phyloP scores from a whole-genome alignment of 805 yeast genomes.

The Yamadazyma olivae region DNA sequence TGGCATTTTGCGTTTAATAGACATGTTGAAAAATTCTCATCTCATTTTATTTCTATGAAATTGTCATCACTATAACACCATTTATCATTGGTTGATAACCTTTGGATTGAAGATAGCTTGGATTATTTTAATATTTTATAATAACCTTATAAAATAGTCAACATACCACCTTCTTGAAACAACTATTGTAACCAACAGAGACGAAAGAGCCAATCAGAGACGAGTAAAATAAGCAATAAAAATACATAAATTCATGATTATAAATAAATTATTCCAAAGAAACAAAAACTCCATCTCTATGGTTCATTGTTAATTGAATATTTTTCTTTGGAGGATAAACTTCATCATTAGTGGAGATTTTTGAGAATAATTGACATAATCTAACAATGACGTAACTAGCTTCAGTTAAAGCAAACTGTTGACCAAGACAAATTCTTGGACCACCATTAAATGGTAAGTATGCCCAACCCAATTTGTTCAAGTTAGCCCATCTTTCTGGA shows the following conservation, averaged over 20 bases:
- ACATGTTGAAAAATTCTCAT: slow-evolving; percentile 1
- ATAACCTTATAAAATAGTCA: too few species aligned
- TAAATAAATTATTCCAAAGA: slow-evolving; percentile 3
- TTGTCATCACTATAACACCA: too few species aligned
- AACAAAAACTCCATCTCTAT: slow-evolving; percentile 10
- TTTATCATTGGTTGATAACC: too few species aligned
- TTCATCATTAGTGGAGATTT: slow-evolving; percentile 17
- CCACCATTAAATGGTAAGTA: slow-evolving; percentile 55
- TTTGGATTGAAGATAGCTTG: too few species aligned
- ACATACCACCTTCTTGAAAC: too few species aligned
- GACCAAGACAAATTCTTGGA: slow-evolving; percentile 54
- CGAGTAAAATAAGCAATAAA: too few species aligned
- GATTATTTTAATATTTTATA: too few species aligned
- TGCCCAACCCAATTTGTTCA: slow-evolving; percentile 40
- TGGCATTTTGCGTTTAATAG: slow-evolving; percentile 23
- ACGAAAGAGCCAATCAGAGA: too few species aligned
- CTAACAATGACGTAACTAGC: slow-evolving; percentile 44
- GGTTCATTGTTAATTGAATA: slow-evolving; percentile 27
- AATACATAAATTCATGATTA: too few species aligned
- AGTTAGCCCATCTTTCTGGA: slow-evolving; percentile 48
- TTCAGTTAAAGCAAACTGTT: slow-evolving; percentile 54
- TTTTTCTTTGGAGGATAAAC: slow-evolving; percentile 31
- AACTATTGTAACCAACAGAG: too few species aligned
- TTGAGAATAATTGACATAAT: slow-evolving; percentile 23
- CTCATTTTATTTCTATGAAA: slow-evolving; percentile 1